Conservation (phyloP, 2,329 filamentous ascomycete species). For the Moelleriella libera region DNA sequence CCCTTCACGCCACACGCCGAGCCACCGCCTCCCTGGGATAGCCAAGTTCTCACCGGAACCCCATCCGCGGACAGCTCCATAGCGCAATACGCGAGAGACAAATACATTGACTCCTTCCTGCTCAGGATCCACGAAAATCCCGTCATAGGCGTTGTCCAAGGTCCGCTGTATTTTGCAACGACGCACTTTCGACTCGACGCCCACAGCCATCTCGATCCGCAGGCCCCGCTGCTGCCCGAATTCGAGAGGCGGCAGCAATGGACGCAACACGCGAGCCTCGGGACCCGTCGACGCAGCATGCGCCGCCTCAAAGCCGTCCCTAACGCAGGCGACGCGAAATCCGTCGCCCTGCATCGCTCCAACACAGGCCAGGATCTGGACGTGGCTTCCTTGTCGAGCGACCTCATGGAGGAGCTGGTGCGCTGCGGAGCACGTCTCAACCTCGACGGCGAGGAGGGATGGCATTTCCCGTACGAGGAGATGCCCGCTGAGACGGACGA, state of each 20-base stretch:
- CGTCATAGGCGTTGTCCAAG: slow-evolving; percentile 41
- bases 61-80: slow-evolving; percentile 4
- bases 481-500: neutral
- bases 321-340: neutral
- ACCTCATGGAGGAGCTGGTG: slow-evolving; percentile 9
- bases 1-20: slow-evolving; percentile 36
- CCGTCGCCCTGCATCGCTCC: neutral
- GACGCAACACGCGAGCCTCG: slow-evolving; percentile 15
- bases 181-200: slow-evolving; percentile 32
- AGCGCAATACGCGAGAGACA: slow-evolving; percentile 11
- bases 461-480: slow-evolving; percentile 19
- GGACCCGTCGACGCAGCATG: slow-evolving; percentile 10
- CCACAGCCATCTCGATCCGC: slow-evolving; percentile 29
- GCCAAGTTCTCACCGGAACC: neutral
- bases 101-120: slow-evolving; percentile 22
- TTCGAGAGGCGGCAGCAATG: slow-evolving; percentile 30
- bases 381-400: slow-evolving; percentile 6
- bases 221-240: slow-evolving; percentile 27
- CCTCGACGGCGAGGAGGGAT: slow-evolving; percentile 16
- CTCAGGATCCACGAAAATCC: slow-evolving; percentile 28
- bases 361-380: slow-evolving; percentile 13
- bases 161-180: slow-evolving; percentile 32
- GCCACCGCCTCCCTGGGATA: slow-evolving; percentile 23
- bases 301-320: slow-evolving; percentile 9
- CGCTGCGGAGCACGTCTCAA: slow-evolving; percentile 13